Base-by-base conservation (phyloP, 805 yeast species). In the Ogataea nitratoaversa region DNA sequence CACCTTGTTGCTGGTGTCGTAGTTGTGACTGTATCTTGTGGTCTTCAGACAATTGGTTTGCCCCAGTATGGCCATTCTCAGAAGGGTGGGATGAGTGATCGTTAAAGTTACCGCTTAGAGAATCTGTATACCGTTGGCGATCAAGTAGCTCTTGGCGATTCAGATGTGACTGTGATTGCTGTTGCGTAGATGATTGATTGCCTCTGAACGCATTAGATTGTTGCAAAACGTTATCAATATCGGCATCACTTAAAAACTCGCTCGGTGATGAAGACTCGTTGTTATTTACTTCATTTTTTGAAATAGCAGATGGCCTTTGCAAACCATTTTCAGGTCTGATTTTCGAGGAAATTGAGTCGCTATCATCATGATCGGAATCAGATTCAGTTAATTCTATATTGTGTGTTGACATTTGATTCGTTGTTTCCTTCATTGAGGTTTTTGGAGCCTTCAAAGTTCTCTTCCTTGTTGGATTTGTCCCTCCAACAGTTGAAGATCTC, bases 221-320 rank as follows among this genome's bases (percentile, higher is more conserved):
- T 8, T 51, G 50, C 37, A 62, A 47, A 0, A 74, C 77, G 34
- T 68, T 66, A 12, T 69, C 76, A 25, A 73, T 50, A 48, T 73
- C 79, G 2, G 69, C 62, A 46, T 76, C 82, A 12, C 79, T 72
- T 67, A 72, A 63, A 46, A 74, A 74, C 31, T 74, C 82, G 42
- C 75, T 67, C 3, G 77, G 75, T 2, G 79, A 73, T 7, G 80
- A 72, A 3, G 71, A 57, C 3, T 57, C 52, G 27, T 44, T 43
- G 12, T 24, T 30, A 11, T 30, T 27, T 6, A 5, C 32, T 6
- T 22, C 28, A 20, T 37, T 24, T 14, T 35, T 28, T 5, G 17
- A 1, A 16, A 18, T 24, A 22, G 8, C 13, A 18, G 9, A 36
- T 8, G 25, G 11, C 11, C 25, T 22, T 8, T 7, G 9, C 11